Evolutionary conservation across 2,329 filamentous ascomycete species (phyloP), one percentile per base, ranked within the genome.

Genomic region (Xylariales sp.): DNA sequence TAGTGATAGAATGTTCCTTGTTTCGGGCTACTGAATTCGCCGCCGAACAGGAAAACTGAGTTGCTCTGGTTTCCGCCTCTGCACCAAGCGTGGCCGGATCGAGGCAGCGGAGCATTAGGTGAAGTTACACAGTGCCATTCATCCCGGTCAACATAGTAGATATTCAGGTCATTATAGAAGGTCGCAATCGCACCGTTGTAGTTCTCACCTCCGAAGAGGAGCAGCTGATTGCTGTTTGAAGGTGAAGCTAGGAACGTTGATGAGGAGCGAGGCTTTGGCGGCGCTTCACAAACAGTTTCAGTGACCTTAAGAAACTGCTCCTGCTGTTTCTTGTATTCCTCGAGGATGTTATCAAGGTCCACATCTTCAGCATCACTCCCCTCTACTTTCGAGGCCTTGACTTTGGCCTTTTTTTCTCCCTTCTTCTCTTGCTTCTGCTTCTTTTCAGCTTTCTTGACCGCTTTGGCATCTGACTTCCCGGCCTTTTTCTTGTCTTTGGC

Each of bases 1-100:
- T 98, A 98, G 65, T 98, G 93, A 63, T 98, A 96, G 58, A 98
- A 98, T 0, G 91, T 97, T 4, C 93, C 93, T 65, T 97, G 93
- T 61, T 96, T 97, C 2, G 93, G 93, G 44, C 54, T 57, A 44
- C 87, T 94, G 63, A 98, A 98, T 65, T 98, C 93, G 46, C 91
- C 93, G 49, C 93, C 93, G 57, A 97, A 97, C 12, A 98, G 69
- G 61, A 95, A 98, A 39, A 97, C 78, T 24, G 86, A 82, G 48
- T 84, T 86, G 12, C 84, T 78, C 46, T 71, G 72, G 63, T 96
- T 95, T 35, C 86, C 87, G 43, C 87, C 89, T 44, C 89, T 79
- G 55, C 88, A 94, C 88, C 90, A 96, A 12, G 93, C 91, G 73
- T 97, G 93, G 3, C 93, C 93, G 46, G 85, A 91, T 46, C 93